A percentile compares a stretch with the other conserved stretches of the same genome.
These are phyloP conservation scores for Calonectria honghensis DNA, from an alignment of 2,329 filamentous ascomycete genomes.

Conservation along the genomic window DNA sequence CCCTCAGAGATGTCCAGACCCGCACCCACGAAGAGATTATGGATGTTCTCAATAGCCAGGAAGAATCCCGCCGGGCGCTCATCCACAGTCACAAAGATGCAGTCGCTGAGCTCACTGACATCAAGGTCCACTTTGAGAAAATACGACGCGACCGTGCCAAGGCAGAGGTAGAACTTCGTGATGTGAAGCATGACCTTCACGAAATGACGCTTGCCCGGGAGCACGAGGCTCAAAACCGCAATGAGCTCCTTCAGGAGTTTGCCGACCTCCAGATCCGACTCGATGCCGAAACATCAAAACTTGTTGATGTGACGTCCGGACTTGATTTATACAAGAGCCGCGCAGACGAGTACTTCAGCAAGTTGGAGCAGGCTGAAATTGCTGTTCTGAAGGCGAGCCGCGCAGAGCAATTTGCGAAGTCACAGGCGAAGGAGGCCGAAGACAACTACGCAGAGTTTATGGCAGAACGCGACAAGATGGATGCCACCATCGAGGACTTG, in stretches of 20 bases:
- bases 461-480: conserved; percentile 93
- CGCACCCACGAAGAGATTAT: conserved; percentile 96
- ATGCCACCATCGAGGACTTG: conserved; percentile 89
- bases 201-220: conserved; percentile 87
- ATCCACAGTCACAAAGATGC: conserved; percentile 90
- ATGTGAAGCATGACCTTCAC: conserved; percentile 87
- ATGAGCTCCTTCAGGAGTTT: conserved; percentile 92
- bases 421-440: conserved; percentile 92
- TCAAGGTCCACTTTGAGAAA: conserved; percentile 90
- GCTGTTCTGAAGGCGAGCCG: conserved; percentile 93
- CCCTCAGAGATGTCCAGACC: conserved; percentile 91
- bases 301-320: conserved; percentile 88
- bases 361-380: conserved; percentile 97
- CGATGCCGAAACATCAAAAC: conserved; percentile 90
- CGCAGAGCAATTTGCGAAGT: conserved; percentile 94
- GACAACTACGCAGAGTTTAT: conserved; percentile 93
- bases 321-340: conserved; percentile 92
- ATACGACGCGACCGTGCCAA: conserved; percentile 87
- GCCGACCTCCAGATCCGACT: conserved; percentile 94
- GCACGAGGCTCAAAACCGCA: conserved; percentile 90
- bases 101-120: conserved; percentile 88
- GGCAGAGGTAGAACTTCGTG: conserved; percentile 90
- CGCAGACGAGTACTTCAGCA: conserved; percentile 97
- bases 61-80: conserved; percentile 88
- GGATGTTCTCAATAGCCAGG: conserved; percentile 93